These are phyloP conservation scores for Hansenula lynferdii DNA, from an alignment of 1,139 yeast genomes.

Conservation along the genomic window DNA sequence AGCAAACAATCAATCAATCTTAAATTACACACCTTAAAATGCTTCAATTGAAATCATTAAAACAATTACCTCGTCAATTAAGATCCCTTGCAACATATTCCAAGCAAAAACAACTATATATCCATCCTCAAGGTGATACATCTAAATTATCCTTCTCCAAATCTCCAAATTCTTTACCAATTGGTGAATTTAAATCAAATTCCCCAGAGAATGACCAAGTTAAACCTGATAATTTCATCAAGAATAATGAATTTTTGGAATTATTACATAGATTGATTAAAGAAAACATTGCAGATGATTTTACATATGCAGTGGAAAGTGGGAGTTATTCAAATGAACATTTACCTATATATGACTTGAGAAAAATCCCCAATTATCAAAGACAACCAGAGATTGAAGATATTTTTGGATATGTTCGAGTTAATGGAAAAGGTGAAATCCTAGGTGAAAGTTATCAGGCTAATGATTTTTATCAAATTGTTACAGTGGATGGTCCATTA, in stretches of 20 bases:
- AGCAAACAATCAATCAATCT: no score
- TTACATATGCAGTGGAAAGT: slow-evolving; percentile 58
- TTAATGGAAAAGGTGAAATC: slow-evolving; percentile 51
- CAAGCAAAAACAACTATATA: slow-evolving; percentile 9
- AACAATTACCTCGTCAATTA: background rate
- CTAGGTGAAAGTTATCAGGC: slow-evolving; percentile 50
- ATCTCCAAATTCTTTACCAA: slow-evolving; percentile 27
- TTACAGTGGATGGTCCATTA: slow-evolving; percentile 52
- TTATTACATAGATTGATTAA: slow-evolving; percentile 28
- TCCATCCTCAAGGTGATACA: slow-evolving; percentile 8
- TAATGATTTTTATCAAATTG: slow-evolving; percentile 56
- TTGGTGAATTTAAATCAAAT: slow-evolving; percentile 21
- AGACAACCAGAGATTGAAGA: slow-evolving; percentile 72
- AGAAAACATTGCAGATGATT: slow-evolving; percentile 40
- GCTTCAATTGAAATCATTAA: no score
- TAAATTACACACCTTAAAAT: no score
- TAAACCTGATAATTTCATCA: slow-evolving; percentile 21
- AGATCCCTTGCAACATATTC: slow-evolving; percentile 1
- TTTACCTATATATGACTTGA: slow-evolving; percentile 71
- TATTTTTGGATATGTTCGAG: slow-evolving; percentile 65
- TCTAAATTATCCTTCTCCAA: slow-evolving; percentile 29
- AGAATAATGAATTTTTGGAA: slow-evolving; percentile 22
- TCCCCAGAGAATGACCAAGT: slow-evolving; percentile 1
- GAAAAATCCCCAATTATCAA: slow-evolving; percentile 63
- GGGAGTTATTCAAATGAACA: slow-evolving; percentile 48